Conservation (phyloP, 116 monocot species). For the Zostera marina region DNA sequence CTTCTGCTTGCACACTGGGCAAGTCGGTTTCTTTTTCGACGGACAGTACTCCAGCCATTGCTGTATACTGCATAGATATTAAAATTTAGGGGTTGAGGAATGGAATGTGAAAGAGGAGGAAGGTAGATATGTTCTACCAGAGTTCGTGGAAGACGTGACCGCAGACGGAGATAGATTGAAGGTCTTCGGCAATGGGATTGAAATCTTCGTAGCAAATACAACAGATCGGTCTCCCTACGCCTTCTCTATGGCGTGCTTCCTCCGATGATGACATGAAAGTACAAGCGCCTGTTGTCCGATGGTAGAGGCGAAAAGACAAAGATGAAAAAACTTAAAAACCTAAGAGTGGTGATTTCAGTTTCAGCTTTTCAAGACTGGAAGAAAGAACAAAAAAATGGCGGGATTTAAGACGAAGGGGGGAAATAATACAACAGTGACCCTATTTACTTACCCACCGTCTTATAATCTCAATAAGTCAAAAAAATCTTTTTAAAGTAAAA, state of each 20-base stretch:
- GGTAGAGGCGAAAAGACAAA: too few relatives aligned
- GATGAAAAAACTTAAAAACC: too few relatives aligned
- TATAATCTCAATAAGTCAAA: too few relatives aligned
- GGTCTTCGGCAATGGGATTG: conserved; percentile 44
- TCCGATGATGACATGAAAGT: too few relatives aligned
- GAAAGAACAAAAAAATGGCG: too few relatives aligned
- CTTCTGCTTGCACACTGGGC: conserved; percentile 89
- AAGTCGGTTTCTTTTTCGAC: conserved; percentile 54
- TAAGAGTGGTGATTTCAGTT: too few relatives aligned
- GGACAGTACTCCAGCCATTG: conserved; percentile 98
- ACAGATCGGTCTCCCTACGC: conserved; percentile 50
- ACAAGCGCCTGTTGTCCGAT: too few relatives aligned
- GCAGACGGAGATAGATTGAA: conserved; percentile 68
- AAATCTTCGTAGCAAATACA: conserved; percentile 91
- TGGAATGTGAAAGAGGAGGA: not conserved
- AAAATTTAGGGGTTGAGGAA: not conserved
- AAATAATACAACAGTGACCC: too few relatives aligned
- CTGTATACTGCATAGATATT: conserved; percentile 41
- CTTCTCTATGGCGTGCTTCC: not conserved
- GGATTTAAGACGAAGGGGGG: too few relatives aligned
- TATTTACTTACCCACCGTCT: too few relatives aligned
- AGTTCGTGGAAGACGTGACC: conserved; percentile 97
- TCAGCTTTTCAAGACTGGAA: too few relatives aligned
- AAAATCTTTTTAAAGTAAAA: too few relatives aligned
- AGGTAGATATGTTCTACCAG: conserved; percentile 23